Evolutionary conservation across 2,329 filamentous ascomycete species (phyloP).

Genomic region (Graphilbum ipis-grandicollis): DNA sequence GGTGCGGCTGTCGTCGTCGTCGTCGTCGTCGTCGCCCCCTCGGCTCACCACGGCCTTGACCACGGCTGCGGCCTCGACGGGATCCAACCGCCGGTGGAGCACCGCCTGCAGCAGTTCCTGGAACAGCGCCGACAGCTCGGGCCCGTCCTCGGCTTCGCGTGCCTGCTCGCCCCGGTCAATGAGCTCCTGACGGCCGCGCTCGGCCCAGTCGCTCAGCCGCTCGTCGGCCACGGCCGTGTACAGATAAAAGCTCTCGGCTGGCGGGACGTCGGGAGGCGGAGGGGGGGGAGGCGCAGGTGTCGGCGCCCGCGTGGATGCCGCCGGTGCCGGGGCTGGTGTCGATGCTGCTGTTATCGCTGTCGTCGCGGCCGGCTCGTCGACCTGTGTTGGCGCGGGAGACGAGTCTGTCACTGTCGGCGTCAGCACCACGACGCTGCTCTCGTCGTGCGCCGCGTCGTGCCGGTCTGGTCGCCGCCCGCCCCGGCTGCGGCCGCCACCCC

Average conservation of each 20-base stretch:
- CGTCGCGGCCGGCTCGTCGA: not conserved
- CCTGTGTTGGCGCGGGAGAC: too few species aligned
- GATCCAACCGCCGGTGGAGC: conserved; percentile 48
- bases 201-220: conserved; percentile 47
- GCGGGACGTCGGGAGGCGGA: not conserved
- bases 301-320: conserved; percentile 23
- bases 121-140: conserved; percentile 54
- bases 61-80: conserved; percentile 51
- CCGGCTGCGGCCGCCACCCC: conserved; percentile 25
- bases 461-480: conserved; percentile 23
- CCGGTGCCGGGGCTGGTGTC: not conserved
- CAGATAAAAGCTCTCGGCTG: conserved; percentile 27
- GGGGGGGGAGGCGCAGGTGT: conserved; percentile 10
- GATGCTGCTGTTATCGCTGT: not conserved
- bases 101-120: conserved; percentile 72
- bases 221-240: conserved; percentile 65
- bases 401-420: not conserved
- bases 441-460: not conserved
- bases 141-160: conserved; percentile 47
- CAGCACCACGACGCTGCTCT: not conserved
- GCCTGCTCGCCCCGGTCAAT: conserved; percentile 47
- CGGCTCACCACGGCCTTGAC: conserved; percentile 52
- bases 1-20: conserved; percentile 18
- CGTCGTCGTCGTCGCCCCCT: not conserved
- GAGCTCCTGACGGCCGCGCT: conserved; percentile 46